Evolutionary conservation across 441 rosid genomes (phyloP), one percentile per base, ranked within the genome.

Genomic region (Lagerstroemia fauriei): DNA sequence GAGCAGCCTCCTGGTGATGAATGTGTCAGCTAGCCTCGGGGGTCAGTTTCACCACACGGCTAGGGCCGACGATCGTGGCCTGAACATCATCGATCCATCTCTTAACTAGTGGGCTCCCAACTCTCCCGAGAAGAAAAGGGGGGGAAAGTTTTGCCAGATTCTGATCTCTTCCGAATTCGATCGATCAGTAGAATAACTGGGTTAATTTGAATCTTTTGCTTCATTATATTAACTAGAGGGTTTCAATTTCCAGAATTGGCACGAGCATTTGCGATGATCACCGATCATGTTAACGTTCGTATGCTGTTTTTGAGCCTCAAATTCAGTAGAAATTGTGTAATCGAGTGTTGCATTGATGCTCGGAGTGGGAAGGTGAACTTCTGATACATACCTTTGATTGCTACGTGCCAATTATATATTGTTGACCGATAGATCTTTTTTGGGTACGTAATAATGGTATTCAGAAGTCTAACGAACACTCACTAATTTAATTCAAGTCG

Each of bases 1-100:
- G 0, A 87, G 73, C 73, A 69, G 92, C 83, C 89, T 93, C 79
- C 91, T 92, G 1, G 93, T 96, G 73, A 69, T 89, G 92, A 91
- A 91, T 72, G 90, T 89, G 31, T 87, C 92, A 0, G 85, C 91
- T 2, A 88, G 90, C 51, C 85, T 92, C 41, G 98, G 95, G 68
- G 97, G 92, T 88, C 96, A 89, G 87, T 89, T 93, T 0, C 83
- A 69, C 46, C 73, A 69, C 73, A 31, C 73, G 46, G 18, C 46
- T 69, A 69, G 73, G 24, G 73, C 46, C 32, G 73, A 69, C 34
- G 73, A 69, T 32, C 20, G 25, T 69, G 46, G 73, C 46, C 25
- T 44, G 9, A 69, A 69, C 73, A 69, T 69, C 44, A 31, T 69
- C 17, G 73, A 31, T 34, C 73, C 46, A n/a, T n/a, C 12, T 69